Base-by-base conservation (phyloP, 768 basidiomycete genomes). In the Suillus spraguei region DNA sequence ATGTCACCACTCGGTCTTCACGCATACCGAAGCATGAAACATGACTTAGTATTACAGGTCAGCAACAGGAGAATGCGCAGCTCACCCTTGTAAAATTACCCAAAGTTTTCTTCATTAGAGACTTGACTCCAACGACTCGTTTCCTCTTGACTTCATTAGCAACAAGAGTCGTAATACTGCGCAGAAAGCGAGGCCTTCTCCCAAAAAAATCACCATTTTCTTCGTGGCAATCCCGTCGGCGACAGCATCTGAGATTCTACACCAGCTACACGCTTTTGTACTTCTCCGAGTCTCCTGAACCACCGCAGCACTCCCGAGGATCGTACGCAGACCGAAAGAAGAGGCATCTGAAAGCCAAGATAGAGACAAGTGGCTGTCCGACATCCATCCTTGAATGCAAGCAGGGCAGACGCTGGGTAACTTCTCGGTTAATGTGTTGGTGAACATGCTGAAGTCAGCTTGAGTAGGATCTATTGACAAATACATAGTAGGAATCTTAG, bases 371-470 rank as follows among this genome's bases (percentile, higher is more conserved):
- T 28, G 28, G 28, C 4, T 28, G 28, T 35, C 82, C 72, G 17
- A 97, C 97, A 68, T n/a, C n/a, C n/a, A n/a, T 98, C 95, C 74
- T 94, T 94, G 66, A 93, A 79, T 2, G 90, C 94, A 60, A 99
- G 82, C 0, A 28, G 28, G 93, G 78, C 97, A 99, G 62, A 28
- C 28, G 4, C 28, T 28, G 28, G 28, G 4, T 95, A 35, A 35
- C 35, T 9, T 81, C 59, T 83, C 87, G 24, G 72, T 72, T 13
- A 79, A 69, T 11, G 82, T 72, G 13, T 70, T 62, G 5, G 78
- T 16, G 85, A 71, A 7, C 92, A 79, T 70, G 96, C 95, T 0
- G 84, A 80, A 0, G 94, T 92, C 22, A n/a, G n/a, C n/a, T n/a
- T n/a, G n/a, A n/a, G n/a, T n/a, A n/a, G n/a, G n/a, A n/a, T n/a